These are phyloP conservation scores for Torulaspora indica DNA, from an alignment of 805 yeast genomes.

Conservation along the genomic window DNA sequence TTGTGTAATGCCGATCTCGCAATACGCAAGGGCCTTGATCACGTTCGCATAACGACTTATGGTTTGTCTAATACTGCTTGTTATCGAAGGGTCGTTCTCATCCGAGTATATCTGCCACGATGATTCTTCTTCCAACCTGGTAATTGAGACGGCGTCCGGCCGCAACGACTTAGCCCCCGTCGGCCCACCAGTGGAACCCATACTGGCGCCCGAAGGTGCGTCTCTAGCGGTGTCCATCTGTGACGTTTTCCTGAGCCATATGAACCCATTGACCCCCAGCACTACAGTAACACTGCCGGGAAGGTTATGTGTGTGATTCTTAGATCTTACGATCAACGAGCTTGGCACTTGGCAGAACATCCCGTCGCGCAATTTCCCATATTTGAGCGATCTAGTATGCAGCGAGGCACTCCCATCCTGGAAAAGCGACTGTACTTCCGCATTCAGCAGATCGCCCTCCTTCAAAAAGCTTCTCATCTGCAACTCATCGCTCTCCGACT, in stretches of 20 bases:
- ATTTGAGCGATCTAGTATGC: constrained; percentile 91
- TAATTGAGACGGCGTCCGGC: constrained; percentile 55
- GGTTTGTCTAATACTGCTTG: constrained; percentile 57
- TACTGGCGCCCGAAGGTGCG: constrained; percentile 28
- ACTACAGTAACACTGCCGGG: constrained; percentile 92
- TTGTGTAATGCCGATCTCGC: constrained; percentile 85
- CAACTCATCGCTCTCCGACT: constrained; percentile 90
- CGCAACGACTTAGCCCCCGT: constrained; percentile 31
- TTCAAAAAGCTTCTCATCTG: constrained; percentile 92
- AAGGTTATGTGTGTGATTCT: constrained; percentile 80
- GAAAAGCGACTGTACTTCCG: constrained; percentile 88
- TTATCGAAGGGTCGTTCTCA: constrained; percentile 65
- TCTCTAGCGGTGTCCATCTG: constrained; percentile 33
- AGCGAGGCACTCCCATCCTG: constrained; percentile 89
- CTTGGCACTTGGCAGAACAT: constrained; percentile 75
- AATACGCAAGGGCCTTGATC: constrained; percentile 70
- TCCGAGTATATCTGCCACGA: constrained; percentile 95
- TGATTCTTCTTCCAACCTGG: constrained; percentile 85
- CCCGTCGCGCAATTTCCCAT: constrained; percentile 94
- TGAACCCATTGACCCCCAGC: constrained; percentile 89
- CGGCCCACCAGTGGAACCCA: constrained; percentile 33
- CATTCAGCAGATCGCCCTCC: constrained; percentile 93
- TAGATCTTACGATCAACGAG: constrained; percentile 74
- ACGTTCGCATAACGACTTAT: constrained; percentile 85
- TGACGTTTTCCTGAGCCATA: constrained; percentile 80